Evolutionary conservation across 2,329 filamentous ascomycete genomes (phyloP), one percentile per base, ranked within the genome.

Genomic region (Neonectria hederae): DNA sequence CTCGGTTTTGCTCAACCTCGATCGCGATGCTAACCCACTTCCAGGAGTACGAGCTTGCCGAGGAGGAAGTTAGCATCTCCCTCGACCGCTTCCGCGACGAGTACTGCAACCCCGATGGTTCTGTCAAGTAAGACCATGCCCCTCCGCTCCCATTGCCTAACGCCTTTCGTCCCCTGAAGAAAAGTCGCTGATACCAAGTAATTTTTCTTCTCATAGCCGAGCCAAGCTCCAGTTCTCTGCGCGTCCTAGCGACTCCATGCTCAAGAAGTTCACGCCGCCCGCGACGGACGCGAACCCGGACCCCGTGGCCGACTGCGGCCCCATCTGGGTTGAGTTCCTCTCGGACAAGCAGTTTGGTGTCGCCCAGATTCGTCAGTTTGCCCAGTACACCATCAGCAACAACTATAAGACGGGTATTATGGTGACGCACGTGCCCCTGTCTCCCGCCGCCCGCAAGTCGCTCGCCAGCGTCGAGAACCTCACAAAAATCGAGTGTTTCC

Each of bases 271-370:
- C 84, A 93, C 92, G 4, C 89, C 90, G 8, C 87, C 91, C 7
- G 84, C 90, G 22, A 92, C 90, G 66, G 82, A 87, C 69, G 82
- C 83, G 71, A 90, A 92, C 77, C 91, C 91, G 48, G 85, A 91
- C 74, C 92, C 91, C 40, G 83, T 84, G 55, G 85, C 91, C 58
- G 90, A 93, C 74, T 92, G 94, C 78, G 96, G 96, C 76, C 92
- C 89, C 59, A 91, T 99, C 83, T 97, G 92, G 87, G 87, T 98
- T 74, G 94, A 98, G 82, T 99, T 99, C 84, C 91, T 92, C 76
- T 83, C 87, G 69, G 92, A 97, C 71, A 83, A 89, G 68, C 88
- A 86, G 61, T 90, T 98, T 65, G 96, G 96, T 72, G 93, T 97
- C 76, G 94, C 94, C 81, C 93, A 97, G 79, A 92, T 98, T 80